Percentiles rank a stretch among this genome's conserved stretches.
phyloP scores from a whole-genome alignment of 495 filamentous ascomycete genomes.

The Hypoxylon subgilvum region DNA sequence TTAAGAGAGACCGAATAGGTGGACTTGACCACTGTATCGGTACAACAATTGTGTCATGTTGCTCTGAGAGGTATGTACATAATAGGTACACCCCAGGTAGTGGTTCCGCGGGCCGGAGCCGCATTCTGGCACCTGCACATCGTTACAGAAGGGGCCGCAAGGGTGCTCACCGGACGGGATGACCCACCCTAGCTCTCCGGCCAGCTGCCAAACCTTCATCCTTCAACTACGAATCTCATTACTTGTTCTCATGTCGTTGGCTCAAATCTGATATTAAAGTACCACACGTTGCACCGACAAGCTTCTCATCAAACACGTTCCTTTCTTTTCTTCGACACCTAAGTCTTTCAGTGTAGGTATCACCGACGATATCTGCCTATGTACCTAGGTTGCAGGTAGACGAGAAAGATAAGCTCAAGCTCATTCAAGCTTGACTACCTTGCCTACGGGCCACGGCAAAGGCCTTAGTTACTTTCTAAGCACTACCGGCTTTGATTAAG shows the following conservation, averaged over 20 bases:
- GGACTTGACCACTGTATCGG: too few relatives aligned
- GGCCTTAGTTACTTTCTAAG: too few relatives aligned
- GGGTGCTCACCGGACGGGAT: conserved; percentile 18
- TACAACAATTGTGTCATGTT: too few relatives aligned
- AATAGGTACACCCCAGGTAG: too few relatives aligned
- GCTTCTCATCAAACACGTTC: neutral
- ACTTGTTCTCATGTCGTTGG: conserved; percentile 30
- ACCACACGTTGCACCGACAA: neutral
- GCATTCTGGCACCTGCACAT: conserved; percentile 28
- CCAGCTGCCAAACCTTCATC: conserved; percentile 18
- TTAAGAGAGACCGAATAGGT: too few relatives aligned
- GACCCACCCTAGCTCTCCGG: conserved; percentile 25
- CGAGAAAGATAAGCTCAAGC: too few relatives aligned
- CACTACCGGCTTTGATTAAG: neutral
- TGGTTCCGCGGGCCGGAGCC: conserved; percentile 15
- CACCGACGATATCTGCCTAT: too few relatives aligned
- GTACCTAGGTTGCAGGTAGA: too few relatives aligned
- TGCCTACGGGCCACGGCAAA: too few relatives aligned
- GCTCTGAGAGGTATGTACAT: too few relatives aligned
- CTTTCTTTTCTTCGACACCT: neutral
- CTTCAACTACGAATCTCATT: neutral
- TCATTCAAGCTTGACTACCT: neutral
- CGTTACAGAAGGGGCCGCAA: conserved; percentile 13
- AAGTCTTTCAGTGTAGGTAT: too few relatives aligned
- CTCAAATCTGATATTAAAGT: conserved; percentile 11